Evolutionary conservation across 2,329 filamentous ascomycete genomes (phyloP).

Genomic region (Dothistroma pini): DNA sequence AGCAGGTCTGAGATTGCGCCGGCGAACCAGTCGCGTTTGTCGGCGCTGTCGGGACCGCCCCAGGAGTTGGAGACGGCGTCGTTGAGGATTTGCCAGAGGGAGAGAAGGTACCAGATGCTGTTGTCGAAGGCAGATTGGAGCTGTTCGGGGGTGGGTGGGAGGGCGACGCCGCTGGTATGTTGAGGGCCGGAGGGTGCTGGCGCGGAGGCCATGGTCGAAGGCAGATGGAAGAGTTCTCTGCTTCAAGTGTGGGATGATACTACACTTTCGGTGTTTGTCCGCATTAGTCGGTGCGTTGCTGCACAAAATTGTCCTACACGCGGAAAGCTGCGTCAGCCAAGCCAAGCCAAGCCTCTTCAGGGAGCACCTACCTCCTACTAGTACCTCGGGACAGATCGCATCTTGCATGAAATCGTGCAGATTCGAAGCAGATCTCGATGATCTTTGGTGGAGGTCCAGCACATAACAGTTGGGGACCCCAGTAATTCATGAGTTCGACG

Average conservation of each 20-base stretch:
- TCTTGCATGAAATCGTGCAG: neutral
- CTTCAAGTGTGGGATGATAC: neutral
- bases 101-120: slow-evolving; percentile 76
- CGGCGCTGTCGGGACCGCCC: slow-evolving; percentile 75
- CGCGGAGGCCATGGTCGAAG: slow-evolving; percentile 14
- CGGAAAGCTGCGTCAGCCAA: no score
- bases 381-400: no score
- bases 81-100: slow-evolving; percentile 83
- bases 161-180: slow-evolving; percentile 5
- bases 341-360: no score
- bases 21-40: slow-evolving; percentile 96
- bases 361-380: no score
- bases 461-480: neutral
- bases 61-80: slow-evolving; percentile 83
- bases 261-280: neutral
- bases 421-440: neutral
- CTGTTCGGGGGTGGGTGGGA: slow-evolving; percentile 24
- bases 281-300: neutral
- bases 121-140: slow-evolving; percentile 61
- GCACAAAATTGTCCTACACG: no score
- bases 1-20: slow-evolving; percentile 83
- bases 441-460: neutral
- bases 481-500: neutral
- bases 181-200: slow-evolving; percentile 8
- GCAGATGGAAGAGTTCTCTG: neutral